These are phyloP conservation scores for Gillenia trifoliata DNA, from an alignment of 306 rosid species.

Conservation along the genomic window DNA sequence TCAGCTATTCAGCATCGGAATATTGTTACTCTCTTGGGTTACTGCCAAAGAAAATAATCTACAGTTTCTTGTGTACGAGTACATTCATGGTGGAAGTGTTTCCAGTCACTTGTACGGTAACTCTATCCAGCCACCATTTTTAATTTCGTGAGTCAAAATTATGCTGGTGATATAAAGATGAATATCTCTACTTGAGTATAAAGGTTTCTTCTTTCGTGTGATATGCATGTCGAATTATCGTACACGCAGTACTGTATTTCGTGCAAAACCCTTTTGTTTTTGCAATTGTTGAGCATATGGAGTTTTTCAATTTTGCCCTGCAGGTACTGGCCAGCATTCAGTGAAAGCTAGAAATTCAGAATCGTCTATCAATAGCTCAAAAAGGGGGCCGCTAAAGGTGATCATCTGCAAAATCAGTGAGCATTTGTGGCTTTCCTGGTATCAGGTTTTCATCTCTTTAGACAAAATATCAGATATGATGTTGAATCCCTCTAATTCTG, in stretches of 20 bases:
- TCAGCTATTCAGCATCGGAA: conserved; percentile 74
- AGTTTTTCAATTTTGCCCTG: conserved; percentile 7
- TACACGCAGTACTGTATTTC: conserved; percentile 1
- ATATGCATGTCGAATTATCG: conserved; percentile 5
- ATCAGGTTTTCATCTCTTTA: conserved; percentile 74
- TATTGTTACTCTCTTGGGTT: conserved; percentile 80
- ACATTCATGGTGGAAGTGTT: conserved; percentile 85
- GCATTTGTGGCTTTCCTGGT: conserved; percentile 98
- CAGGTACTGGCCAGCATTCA: conserved; percentile 57
- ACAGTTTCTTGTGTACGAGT: conserved; percentile 83
- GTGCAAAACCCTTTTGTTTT: not conserved
- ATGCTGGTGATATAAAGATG: conserved; percentile 2
- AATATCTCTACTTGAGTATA: not conserved
- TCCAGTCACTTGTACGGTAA: conserved; percentile 93
- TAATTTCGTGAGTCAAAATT: not conserved
- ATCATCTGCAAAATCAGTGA: conserved; percentile 98
- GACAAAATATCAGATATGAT: conserved; percentile 40
- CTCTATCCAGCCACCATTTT: conserved; percentile 25
- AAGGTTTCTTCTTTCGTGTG: not conserved
- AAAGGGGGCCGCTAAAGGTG: conserved; percentile 99
- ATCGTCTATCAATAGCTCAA: conserved; percentile 78
- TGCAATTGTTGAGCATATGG: conserved; percentile 5
- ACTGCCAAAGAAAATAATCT: conserved; percentile 82
- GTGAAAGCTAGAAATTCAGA: conserved; percentile 84
- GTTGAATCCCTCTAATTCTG: conserved; percentile 44